These are phyloP conservation scores for Clonostachys rhizophaga DNA, from an alignment of 2,329 filamentous ascomycete genomes.

Conservation along the genomic window DNA sequence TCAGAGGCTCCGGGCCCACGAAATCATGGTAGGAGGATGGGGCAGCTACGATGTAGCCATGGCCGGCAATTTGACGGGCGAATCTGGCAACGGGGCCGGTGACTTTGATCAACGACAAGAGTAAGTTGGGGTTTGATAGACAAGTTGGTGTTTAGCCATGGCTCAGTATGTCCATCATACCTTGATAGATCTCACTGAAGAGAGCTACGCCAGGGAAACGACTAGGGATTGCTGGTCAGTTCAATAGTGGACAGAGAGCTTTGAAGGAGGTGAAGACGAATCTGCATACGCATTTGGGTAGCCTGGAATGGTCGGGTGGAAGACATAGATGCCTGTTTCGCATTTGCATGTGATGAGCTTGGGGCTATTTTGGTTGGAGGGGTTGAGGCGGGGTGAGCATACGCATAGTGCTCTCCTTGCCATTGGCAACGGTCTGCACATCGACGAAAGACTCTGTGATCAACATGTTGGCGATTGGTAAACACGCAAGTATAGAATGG, in stretches of 20 bases:
- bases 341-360: not conserved
- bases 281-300: constrained; percentile 74
- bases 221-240: constrained; percentile 12
- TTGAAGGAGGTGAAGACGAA: not conserved
- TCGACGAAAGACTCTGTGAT: constrained; percentile 49
- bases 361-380: constrained; percentile 4
- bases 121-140: not conserved
- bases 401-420: constrained; percentile 52
- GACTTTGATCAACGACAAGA: constrained; percentile 43
- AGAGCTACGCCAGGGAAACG: constrained; percentile 81
- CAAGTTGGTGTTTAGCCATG: not conserved
- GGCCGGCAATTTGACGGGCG: constrained; percentile 83
- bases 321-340: constrained; percentile 76
- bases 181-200: constrained; percentile 96
- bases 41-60: constrained; percentile 90
- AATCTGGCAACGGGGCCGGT: constrained; percentile 88
- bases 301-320: constrained; percentile 77
- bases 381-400: constrained; percentile 6
- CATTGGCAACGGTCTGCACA: constrained; percentile 43
- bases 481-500: not conserved
- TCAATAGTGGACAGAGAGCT: not conserved
- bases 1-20: constrained; percentile 74
- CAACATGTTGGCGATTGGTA: constrained; percentile 34
- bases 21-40: constrained; percentile 94
- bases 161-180: constrained; percentile 33